Evolutionary conservation across 1,284 basidiomycete genomes (phyloP).

Genomic region (Gymnopus androsaceus): DNA sequence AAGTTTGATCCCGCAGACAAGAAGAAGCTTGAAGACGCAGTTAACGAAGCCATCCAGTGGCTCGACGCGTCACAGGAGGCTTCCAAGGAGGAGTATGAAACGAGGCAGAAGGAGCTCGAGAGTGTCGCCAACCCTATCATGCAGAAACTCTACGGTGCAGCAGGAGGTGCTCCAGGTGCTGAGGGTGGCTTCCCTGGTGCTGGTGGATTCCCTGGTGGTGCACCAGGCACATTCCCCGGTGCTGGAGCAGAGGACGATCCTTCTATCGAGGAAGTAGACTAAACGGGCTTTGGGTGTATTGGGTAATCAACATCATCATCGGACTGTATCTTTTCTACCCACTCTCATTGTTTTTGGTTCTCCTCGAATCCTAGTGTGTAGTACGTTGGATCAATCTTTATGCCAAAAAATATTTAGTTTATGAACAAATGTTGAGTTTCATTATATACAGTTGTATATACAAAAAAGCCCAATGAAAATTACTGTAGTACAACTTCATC

Average conservation of each 20-base stretch:
- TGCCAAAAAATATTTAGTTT: no score
- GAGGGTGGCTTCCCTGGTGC: slow-evolving; percentile 59
- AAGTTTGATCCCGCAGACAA: slow-evolving; percentile 92
- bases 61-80: slow-evolving; percentile 89
- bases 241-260: slow-evolving; percentile 74
- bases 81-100: slow-evolving; percentile 93
- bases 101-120: slow-evolving; percentile 96
- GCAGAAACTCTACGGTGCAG: slow-evolving; percentile 86
- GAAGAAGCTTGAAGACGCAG: slow-evolving; percentile 77
- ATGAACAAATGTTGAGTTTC: no score
- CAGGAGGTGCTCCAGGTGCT: slow-evolving; percentile 51
- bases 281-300: slow-evolving; percentile 32
- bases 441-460: no score
- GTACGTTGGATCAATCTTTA: no score
- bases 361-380: no score
- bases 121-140: slow-evolving; percentile 90
- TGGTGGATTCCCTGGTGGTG: slow-evolving; percentile 51
- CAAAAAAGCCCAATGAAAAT: no score
- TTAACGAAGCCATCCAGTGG: slow-evolving; percentile 87
- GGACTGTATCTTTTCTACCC: no score
- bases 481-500: no score
- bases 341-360: no score
- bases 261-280: slow-evolving; percentile 87
- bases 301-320: no score
- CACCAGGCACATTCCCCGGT: slow-evolving; percentile 52